A percentile compares a stretch with the other conserved stretches of the same genome.
Conservation (phyloP, 495 filamentous ascomycete genomes). For the Lophium mytilinum region DNA sequence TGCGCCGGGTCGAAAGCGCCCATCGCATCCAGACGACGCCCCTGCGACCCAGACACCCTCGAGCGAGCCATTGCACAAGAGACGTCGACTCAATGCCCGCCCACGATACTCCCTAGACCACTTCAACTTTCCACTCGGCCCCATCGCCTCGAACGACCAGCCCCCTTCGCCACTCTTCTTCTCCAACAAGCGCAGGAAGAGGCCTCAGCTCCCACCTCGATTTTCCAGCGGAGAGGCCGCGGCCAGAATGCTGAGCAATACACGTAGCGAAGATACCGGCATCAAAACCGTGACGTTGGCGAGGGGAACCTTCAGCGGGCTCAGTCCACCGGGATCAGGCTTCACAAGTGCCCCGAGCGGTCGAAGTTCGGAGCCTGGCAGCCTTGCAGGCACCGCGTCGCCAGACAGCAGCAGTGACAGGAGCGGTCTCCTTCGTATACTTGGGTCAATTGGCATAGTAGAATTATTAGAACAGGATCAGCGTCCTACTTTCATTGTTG, state of each 20-base stretch:
- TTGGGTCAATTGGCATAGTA: slow-evolving; percentile 50
- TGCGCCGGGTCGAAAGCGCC: slow-evolving; percentile 9
- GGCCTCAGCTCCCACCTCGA: slow-evolving; percentile 43
- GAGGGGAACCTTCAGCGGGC: slow-evolving; percentile 45
- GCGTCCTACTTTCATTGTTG: slow-evolving; percentile 59
- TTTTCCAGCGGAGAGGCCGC: slow-evolving; percentile 47
- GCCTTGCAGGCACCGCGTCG: slow-evolving; percentile 20
- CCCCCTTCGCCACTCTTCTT: slow-evolving; percentile 52
- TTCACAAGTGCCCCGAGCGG: slow-evolving; percentile 41
- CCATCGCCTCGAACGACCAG: slow-evolving; percentile 4
- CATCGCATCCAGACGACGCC: background rate
- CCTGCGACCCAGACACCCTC: background rate
- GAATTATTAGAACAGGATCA: slow-evolving; percentile 62
- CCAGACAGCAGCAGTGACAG: slow-evolving; percentile 36
- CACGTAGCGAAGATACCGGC: slow-evolving; percentile 41
- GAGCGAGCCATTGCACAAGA: slow-evolving; percentile 26
- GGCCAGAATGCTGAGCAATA: slow-evolving; percentile 52
- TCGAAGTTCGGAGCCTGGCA: slow-evolving; percentile 21
- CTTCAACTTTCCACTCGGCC: slow-evolving; percentile 13
- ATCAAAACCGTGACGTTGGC: slow-evolving; percentile 59
- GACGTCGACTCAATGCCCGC: slow-evolving; percentile 10
- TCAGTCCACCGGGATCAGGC: slow-evolving; percentile 39
- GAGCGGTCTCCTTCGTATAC: slow-evolving; percentile 37
- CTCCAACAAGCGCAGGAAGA: slow-evolving; percentile 40
- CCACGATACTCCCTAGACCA: slow-evolving; percentile 20